Percentiles rank a stretch among this genome's conserved stretches.
Conservation (phyloP, 169 alveolate species). For the Plasmodium gonderi region DNA sequence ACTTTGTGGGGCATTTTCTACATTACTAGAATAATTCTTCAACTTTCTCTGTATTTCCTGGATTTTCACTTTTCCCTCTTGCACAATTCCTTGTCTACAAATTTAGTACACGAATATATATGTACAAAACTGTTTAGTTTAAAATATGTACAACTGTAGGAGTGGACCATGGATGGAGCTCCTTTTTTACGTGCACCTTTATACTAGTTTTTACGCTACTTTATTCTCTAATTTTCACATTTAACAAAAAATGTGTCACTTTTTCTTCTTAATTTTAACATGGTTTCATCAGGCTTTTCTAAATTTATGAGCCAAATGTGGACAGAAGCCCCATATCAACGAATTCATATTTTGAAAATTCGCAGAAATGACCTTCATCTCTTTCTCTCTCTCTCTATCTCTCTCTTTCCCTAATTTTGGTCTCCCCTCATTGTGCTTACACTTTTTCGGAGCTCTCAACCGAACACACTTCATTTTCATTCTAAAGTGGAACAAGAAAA, state of each 20-base stretch:
- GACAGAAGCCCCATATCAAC: not conserved
- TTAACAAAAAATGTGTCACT: not conserved
- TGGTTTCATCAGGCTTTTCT: not conserved
- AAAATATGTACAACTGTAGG: not conserved
- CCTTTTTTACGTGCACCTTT: not conserved
- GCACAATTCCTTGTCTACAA: constrained; percentile 58
- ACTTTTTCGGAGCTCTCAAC: constrained; percentile 70
- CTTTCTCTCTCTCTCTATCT: not conserved
- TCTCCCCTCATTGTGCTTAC: constrained; percentile 22
- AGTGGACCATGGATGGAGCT: too few species aligned
- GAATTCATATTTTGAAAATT: not conserved
- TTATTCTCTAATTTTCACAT: too few species aligned
- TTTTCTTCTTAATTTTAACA: not conserved
- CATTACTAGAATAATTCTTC: constrained; percentile 21
- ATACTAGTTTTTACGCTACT: not conserved
- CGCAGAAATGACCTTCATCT: not conserved
- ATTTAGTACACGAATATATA: not conserved
- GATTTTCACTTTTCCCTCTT: constrained; percentile 60
- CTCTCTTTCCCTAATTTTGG: not conserved
- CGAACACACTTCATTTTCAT: constrained; percentile 50
- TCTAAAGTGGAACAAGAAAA: constrained; percentile 5
- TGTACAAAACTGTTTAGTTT: not conserved
- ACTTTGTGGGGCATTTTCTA: constrained; percentile 17
- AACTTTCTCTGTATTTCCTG: constrained; percentile 59
- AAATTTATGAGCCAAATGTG: not conserved